Conservation (phyloP, 257 asterid genomes). For the Buddleja alternifolia region DNA sequence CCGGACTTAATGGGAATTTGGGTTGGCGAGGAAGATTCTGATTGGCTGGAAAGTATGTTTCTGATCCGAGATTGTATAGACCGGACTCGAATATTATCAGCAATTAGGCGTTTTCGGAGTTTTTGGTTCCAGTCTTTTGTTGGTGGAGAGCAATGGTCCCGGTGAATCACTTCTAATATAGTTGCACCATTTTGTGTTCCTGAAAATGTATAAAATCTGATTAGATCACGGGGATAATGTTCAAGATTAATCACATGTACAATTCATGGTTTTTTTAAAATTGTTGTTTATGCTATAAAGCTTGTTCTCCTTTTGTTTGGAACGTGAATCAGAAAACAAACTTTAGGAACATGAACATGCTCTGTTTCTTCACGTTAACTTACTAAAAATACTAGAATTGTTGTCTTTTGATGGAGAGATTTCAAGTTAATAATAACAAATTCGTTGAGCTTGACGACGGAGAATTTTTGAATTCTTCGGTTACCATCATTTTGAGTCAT, state of each 20-base stretch:
- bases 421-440: too few relatives aligned
- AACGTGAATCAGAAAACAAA: not conserved
- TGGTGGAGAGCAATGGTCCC: constrained; percentile 43
- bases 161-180: constrained; percentile 75
- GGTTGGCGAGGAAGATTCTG: constrained; percentile 41
- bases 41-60: constrained; percentile 34
- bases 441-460: too few relatives aligned
- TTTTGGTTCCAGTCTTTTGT: constrained; percentile 35
- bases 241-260: not conserved
- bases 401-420: too few relatives aligned
- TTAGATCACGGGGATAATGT: not conserved
- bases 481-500: too few relatives aligned
- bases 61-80: constrained; percentile 64
- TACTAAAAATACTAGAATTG: not conserved
- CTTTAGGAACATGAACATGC: not conserved
- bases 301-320: not conserved
- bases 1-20: constrained; percentile 67
- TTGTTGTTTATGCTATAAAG: not conserved
- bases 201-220: constrained; percentile 14
- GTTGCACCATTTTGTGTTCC: constrained; percentile 70
- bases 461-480: too few relatives aligned
- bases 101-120: constrained; percentile 37
- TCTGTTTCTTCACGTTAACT: not conserved
- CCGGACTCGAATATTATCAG: constrained; percentile 54
- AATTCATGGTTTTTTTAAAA: too few relatives aligned